Percentiles rank a stretch among this genome's conserved stretches.
phyloP scores from a whole-genome alignment of 2,329 filamentous ascomycete species.

The Hyphodiscus sp. region DNA sequence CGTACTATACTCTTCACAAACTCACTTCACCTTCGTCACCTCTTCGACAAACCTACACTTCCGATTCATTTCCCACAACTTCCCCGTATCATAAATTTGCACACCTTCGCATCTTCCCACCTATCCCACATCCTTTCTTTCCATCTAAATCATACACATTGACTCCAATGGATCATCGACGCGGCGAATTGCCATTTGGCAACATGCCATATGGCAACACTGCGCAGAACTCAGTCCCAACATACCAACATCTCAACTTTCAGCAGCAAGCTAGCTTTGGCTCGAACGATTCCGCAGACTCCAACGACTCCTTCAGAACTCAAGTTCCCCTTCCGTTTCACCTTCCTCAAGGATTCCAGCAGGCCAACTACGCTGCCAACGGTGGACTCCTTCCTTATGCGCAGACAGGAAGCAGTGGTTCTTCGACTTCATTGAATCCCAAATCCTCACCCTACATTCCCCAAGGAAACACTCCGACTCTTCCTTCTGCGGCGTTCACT shows the following conservation, averaged over 20 bases:
- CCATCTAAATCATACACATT: background rate
- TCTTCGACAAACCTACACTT: too few species aligned
- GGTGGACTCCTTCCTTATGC: background rate
- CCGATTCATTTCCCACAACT: too few species aligned
- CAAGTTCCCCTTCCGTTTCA: background rate
- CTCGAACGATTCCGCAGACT: background rate
- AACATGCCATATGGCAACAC: background rate
- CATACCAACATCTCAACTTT: background rate
- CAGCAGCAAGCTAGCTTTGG: background rate
- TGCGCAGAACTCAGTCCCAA: background rate
- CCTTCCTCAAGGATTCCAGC: background rate
- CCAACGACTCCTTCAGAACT: background rate
- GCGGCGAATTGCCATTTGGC: background rate
- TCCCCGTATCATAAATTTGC: too few species aligned
- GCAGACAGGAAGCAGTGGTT: background rate
- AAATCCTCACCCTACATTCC: background rate
- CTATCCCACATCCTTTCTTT: background rate
- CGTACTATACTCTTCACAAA: too few species aligned
- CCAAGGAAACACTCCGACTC: background rate
- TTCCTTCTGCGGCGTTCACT: background rate
- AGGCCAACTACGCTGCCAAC: slow-evolving; percentile 9
- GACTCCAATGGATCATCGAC: background rate
- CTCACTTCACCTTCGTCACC: too few species aligned
- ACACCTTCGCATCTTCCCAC: background rate
- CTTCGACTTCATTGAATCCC: slow-evolving; percentile 5